A percentile compares a stretch with the other conserved stretches of the same genome.
phyloP scores from a whole-genome alignment of 2,329 filamentous ascomycete species.

The Sporothrix variecibatus region DNA sequence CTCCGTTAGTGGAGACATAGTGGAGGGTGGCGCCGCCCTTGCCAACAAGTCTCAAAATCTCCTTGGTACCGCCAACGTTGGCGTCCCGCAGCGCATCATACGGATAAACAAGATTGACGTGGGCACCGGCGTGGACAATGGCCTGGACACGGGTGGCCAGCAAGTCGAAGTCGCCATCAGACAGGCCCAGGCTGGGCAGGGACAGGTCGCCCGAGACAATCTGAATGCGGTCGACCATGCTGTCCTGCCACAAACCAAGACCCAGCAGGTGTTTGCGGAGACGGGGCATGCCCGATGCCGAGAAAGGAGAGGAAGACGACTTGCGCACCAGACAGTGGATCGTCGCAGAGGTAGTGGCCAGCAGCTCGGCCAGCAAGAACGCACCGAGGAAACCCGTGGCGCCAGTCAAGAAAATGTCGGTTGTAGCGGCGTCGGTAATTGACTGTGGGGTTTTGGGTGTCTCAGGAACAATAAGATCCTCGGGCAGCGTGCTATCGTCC shows the following conservation, averaged over 20 bases:
- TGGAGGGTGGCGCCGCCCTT: conserved; percentile 70
- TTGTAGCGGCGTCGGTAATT: conserved; percentile 57
- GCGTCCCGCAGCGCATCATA: conserved; percentile 73
- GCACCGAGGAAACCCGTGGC: conserved; percentile 76
- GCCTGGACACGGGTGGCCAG: conserved; percentile 68
- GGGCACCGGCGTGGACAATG: conserved; percentile 75
- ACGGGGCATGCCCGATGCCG: conserved; percentile 68
- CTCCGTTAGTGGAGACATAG: conserved; percentile 79
- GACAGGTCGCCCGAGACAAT: conserved; percentile 74
- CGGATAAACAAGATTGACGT: conserved; percentile 79
- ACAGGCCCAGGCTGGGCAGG: conserved; percentile 67
- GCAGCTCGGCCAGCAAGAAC: conserved; percentile 68
- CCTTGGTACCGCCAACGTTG: conserved; percentile 77
- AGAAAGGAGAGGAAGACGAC: conserved; percentile 49
- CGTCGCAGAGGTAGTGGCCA: conserved; percentile 67
- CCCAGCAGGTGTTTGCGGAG: conserved; percentile 77
- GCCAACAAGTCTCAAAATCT: conserved; percentile 71
- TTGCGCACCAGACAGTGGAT: conserved; percentile 69
- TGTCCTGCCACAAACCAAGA: conserved; percentile 74
- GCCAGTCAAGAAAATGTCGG: conserved; percentile 72
- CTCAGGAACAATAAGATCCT: conserved; percentile 63
- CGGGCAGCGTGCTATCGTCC: conserved; percentile 52
- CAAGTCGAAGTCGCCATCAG: conserved; percentile 64
- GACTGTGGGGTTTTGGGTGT: conserved; percentile 52
- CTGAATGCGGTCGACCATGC: conserved; percentile 75